These are phyloP conservation scores for Santalum album DNA, from an alignment of 164 flowering plant genomes.

Conservation along the genomic window DNA sequence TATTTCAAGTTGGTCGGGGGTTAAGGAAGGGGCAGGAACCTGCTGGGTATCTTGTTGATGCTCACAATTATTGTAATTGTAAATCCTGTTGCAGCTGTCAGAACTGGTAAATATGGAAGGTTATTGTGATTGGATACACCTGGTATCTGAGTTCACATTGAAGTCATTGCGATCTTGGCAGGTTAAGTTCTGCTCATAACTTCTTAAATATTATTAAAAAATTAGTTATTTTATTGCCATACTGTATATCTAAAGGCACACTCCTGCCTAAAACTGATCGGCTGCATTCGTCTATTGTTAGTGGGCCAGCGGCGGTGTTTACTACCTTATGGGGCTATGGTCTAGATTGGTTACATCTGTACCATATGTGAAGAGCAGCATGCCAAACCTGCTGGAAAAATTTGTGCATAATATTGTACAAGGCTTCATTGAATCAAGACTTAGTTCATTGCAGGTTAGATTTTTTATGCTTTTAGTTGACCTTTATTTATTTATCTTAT, in stretches of 20 bases:
- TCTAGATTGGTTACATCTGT: slow-evolving; percentile 5
- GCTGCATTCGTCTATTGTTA: neutral
- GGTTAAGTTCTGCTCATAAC: neutral
- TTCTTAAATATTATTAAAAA: neutral
- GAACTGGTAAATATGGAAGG: slow-evolving; percentile 3
- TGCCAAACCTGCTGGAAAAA: neutral
- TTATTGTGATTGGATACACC: slow-evolving; percentile 2
- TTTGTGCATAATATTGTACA: neutral
- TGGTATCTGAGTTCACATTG: neutral
- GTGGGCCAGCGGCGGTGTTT: slow-evolving; percentile 1
- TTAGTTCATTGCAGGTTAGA: slow-evolving; percentile 1
- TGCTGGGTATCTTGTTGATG: neutral
- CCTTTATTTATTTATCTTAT: too few relatives aligned
- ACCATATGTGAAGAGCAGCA: slow-evolving; percentile 1
- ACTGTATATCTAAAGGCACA: neutral
- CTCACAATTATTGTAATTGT: neutral
- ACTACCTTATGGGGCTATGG: slow-evolving; percentile 3
- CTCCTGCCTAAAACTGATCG: neutral
- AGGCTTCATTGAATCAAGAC: neutral
- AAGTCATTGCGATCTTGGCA: slow-evolving; percentile 3
- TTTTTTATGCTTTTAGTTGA: neutral
- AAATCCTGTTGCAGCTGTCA: neutral
- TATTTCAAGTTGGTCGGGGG: too few relatives aligned
- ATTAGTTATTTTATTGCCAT: neutral
- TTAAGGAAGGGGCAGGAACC: neutral